Evolutionary conservation across 306 rosid genomes (phyloP).

Genomic region (Quercus ilex): DNA sequence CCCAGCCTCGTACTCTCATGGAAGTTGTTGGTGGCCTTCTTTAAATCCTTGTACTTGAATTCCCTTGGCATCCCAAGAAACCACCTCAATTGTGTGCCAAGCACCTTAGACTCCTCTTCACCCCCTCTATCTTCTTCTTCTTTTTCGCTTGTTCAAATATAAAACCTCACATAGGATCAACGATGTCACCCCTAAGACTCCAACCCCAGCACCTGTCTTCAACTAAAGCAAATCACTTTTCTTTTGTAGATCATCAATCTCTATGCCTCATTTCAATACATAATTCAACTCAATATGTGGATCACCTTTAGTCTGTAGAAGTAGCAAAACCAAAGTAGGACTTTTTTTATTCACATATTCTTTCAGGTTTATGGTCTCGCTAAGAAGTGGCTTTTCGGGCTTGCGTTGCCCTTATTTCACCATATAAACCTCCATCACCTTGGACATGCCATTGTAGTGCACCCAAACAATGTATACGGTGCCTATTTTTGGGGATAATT

Average conservation of each 20-base stretch:
- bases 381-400: conserved; percentile 30
- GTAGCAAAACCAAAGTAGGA: conserved; percentile 44
- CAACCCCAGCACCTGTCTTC: conserved; percentile 27
- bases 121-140: not conserved
- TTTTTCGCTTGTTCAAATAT: conserved; percentile 24
- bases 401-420: conserved; percentile 3
- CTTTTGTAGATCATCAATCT: conserved; percentile 14
- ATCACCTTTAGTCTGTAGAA: conserved; percentile 28
- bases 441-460: conserved; percentile 30
- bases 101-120: conserved; percentile 26
- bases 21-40: conserved; percentile 42
- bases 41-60: conserved; percentile 40
- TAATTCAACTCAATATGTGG: conserved; percentile 32
- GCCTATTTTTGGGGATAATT: conserved; percentile 16
- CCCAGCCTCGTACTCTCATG: conserved; percentile 39
- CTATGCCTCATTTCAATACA: conserved; percentile 36
- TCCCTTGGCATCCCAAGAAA: conserved; percentile 50
- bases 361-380: conserved; percentile 30
- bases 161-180: conserved; percentile 7
- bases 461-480: conserved; percentile 31
- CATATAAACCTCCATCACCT: conserved; percentile 41
- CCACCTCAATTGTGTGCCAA: conserved; percentile 26
- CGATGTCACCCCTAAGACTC: conserved; percentile 12
- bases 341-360: conserved; percentile 4
- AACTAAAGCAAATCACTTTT: conserved; percentile 12